These are phyloP conservation scores for Trichoderma guizhouense DNA, from an alignment of 2,329 filamentous ascomycete genomes.

Conservation along the genomic window DNA sequence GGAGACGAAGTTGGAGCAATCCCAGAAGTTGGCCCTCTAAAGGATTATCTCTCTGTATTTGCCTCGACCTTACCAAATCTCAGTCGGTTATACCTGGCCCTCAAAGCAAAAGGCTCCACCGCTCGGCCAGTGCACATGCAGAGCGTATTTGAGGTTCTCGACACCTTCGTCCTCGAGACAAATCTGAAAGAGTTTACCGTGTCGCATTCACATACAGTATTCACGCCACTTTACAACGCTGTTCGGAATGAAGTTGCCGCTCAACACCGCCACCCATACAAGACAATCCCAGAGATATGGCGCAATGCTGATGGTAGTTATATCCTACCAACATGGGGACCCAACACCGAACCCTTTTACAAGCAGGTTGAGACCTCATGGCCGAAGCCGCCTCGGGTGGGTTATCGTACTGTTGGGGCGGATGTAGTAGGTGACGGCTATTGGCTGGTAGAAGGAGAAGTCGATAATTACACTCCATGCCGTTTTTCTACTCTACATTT, in stretches of 20 bases:
- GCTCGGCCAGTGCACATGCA: background rate
- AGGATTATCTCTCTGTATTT: background rate
- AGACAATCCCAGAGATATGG: background rate
- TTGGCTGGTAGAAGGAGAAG: background rate
- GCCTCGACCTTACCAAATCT: background rate
- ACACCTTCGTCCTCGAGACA: background rate
- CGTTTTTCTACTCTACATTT: background rate
- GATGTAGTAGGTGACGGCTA: background rate
- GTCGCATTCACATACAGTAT: background rate
- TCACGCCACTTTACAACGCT: background rate
- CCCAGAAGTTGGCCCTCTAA: background rate
- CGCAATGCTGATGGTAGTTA: background rate
- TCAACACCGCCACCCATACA: background rate
- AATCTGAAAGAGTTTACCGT: background rate
- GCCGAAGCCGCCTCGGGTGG: background rate
- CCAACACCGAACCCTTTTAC: background rate
- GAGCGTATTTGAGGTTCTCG: background rate
- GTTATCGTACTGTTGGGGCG: background rate
- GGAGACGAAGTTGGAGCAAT: background rate
- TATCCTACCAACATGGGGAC: background rate
- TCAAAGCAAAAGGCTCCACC: background rate
- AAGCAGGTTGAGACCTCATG: background rate
- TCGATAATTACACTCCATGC: background rate
- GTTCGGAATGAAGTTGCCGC: background rate
- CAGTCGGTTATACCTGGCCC: background rate